Conservation (phyloP, 208 protist species). For the Herpetomonas muscarum region DNA sequence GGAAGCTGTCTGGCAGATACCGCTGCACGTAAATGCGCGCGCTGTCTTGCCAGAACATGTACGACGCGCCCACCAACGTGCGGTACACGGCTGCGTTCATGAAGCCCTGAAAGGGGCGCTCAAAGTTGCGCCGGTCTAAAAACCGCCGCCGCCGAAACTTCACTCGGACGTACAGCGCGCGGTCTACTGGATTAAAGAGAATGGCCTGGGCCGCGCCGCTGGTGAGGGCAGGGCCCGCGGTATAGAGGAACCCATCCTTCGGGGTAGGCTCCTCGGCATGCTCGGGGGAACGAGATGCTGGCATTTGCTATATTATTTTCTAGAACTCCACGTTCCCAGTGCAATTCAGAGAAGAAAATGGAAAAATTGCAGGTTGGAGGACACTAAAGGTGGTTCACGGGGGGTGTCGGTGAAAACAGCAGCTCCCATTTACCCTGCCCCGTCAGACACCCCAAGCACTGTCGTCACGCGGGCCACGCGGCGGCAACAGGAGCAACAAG, state of each 20-base stretch:
- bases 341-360: too few relatives aligned
- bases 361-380: too few relatives aligned
- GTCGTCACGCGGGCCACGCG: too few relatives aligned
- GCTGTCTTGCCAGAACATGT: conserved; percentile 90
- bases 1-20: conserved; percentile 33
- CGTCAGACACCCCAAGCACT: too few relatives aligned
- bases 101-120: conserved; percentile 88
- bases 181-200: conserved; percentile 88
- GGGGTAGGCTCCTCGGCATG: background rate
- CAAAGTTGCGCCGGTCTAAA: conserved; percentile 83
- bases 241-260: conserved; percentile 46
- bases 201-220: conserved; percentile 82
- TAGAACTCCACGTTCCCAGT: too few relatives aligned
- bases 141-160: conserved; percentile 63
- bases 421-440: too few relatives aligned
- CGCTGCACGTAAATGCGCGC: conserved; percentile 60
- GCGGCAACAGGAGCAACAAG: too few relatives aligned
- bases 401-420: too few relatives aligned
- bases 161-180: conserved; percentile 87
- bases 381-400: too few relatives aligned
- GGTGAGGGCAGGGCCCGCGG: conserved; percentile 59
- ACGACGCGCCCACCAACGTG: conserved; percentile 78
- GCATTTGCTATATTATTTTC: too few relatives aligned
- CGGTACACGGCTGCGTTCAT: conserved; percentile 87
- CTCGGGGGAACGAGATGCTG: too few relatives aligned